A percentile compares a stretch with the other conserved stretches of the same genome.
These are phyloP conservation scores for Podila epicladia DNA, from an alignment of 192 early-diverging fungal species.

Conservation along the genomic window DNA sequence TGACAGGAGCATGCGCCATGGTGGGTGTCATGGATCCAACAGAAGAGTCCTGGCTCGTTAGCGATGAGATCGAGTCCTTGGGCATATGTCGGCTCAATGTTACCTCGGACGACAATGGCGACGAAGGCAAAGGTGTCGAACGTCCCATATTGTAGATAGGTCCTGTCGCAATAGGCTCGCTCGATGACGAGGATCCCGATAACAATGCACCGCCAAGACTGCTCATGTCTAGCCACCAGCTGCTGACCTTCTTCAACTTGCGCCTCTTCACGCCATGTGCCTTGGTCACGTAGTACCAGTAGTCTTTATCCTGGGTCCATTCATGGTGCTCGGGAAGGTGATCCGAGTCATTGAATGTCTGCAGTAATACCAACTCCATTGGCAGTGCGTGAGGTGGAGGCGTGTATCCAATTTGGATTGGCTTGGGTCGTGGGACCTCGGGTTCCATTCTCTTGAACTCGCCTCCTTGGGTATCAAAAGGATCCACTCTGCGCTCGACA, in stretches of 20 bases:
- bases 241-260: slow-evolving; percentile 51
- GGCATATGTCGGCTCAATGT: slow-evolving; percentile 10
- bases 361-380: slow-evolving; percentile 46
- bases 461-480: slow-evolving; percentile 31
- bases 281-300: slow-evolving; percentile 51
- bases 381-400: slow-evolving; percentile 45
- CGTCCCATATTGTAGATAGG: slow-evolving; percentile 47
- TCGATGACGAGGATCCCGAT: slow-evolving; percentile 13
- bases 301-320: slow-evolving; percentile 45
- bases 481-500: slow-evolving; percentile 20
- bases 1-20: not conserved
- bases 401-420: not conserved
- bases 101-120: slow-evolving; percentile 37
- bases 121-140: slow-evolving; percentile 7
- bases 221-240: slow-evolving; percentile 46
- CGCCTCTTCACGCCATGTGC: slow-evolving; percentile 43
- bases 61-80: slow-evolving; percentile 14
- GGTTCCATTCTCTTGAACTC: slow-evolving; percentile 25
- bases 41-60: slow-evolving; percentile 12
- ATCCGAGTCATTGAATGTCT: slow-evolving; percentile 50
- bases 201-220: slow-evolving; percentile 26
- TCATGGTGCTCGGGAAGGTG: slow-evolving; percentile 48
- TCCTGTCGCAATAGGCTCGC: slow-evolving; percentile 38
- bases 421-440: not conserved
- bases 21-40: not conserved